Percentiles rank a stretch among this genome's conserved stretches.
These are phyloP conservation scores for Termitomyces sp. DNA, from an alignment of 768 basidiomycete genomes.

Conservation along the genomic window DNA sequence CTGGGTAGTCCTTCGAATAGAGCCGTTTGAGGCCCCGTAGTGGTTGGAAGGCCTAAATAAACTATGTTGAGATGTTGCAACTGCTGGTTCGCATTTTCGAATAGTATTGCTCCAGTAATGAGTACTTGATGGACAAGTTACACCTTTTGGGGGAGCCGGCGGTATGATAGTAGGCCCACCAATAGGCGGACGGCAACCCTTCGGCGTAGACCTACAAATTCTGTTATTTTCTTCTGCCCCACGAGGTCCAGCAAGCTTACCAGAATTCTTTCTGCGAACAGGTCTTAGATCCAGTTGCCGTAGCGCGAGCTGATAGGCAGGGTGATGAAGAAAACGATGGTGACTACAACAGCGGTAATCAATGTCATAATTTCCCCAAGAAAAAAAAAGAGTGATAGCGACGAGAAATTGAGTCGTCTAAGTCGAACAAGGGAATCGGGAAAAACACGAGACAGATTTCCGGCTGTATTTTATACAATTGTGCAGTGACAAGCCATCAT, in stretches of 20 bases:
- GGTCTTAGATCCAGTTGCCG: constrained; percentile 16
- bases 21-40: constrained; percentile 11
- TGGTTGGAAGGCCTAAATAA: constrained; percentile 32
- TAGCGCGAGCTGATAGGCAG: constrained; percentile 23
- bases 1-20: constrained; percentile 13
- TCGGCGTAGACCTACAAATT: constrained; percentile 21
- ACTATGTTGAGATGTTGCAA: constrained; percentile 26
- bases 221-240: neutral
- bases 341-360: constrained; percentile 7
- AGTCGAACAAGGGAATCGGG: neutral
- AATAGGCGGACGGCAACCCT: constrained; percentile 37
- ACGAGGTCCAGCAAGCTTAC: constrained; percentile 7
- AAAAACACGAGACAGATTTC: neutral
- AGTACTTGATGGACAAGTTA: constrained; percentile 35
- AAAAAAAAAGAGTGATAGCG: constrained; percentile 12
- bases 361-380: constrained; percentile 7
- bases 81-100: constrained; percentile 34
- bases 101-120: constrained; percentile 44
- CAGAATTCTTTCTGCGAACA: constrained; percentile 28
- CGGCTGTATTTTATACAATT: constrained; percentile 2
- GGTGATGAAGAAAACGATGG: constrained; percentile 28
- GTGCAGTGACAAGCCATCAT: constrained; percentile 10
- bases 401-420: neutral
- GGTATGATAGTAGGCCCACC: constrained; percentile 31
- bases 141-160: constrained; percentile 39